Evolutionary conservation across 2,329 filamentous ascomycete species (phyloP).

Genomic region (Apiospora koreana): DNA sequence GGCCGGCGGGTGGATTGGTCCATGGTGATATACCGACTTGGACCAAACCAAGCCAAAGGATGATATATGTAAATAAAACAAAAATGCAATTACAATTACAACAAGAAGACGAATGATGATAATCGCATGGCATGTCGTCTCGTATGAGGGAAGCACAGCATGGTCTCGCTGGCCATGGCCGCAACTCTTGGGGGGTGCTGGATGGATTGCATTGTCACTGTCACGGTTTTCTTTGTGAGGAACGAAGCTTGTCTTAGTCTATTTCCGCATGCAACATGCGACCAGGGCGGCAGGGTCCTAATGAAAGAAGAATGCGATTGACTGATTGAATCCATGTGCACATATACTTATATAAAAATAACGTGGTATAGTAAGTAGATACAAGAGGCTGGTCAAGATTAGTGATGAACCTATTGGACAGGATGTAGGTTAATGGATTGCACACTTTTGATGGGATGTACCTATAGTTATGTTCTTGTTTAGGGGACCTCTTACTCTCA

Average conservation of each 20-base stretch:
- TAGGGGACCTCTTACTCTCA: too few relatives aligned
- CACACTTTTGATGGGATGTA: too few relatives aligned
- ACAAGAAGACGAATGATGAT: neutral
- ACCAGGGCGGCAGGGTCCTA: neutral
- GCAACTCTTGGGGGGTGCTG: neutral
- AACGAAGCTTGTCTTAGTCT: neutral
- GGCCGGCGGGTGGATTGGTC: neutral
- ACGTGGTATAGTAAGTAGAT: too few relatives aligned
- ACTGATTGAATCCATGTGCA: too few relatives aligned
- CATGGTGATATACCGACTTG: neutral
- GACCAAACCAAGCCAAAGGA: neutral
- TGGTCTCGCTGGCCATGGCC: neutral
- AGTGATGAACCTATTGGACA: too few relatives aligned
- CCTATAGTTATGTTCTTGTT: too few relatives aligned
- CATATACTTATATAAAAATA: too few relatives aligned
- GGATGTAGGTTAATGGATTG: too few relatives aligned
- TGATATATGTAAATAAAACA: neutral
- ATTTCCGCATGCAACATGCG: neutral
- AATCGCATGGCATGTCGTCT: neutral
- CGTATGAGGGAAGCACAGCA: neutral
- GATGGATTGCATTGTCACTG: neutral
- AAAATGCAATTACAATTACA: neutral
- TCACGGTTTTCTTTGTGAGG: neutral
- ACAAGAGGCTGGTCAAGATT: too few relatives aligned
- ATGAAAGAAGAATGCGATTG: neutral